Percentiles rank a stretch among this genome's conserved stretches.
phyloP scores from a whole-genome alignment of 169 alveolate species.

The Plasmodium yoelii region DNA sequence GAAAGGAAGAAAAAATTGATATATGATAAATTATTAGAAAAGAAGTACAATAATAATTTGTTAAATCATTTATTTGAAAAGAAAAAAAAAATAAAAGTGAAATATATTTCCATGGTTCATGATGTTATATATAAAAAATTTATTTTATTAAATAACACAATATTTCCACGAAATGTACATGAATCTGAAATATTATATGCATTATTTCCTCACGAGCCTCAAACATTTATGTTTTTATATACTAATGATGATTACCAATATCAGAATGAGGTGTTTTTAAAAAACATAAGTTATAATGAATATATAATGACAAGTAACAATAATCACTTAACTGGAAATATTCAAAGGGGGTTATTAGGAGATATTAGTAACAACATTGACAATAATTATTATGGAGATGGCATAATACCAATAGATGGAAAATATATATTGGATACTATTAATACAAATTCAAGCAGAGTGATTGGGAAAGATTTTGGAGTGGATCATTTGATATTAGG shows the following conservation, averaged over 20 bases:
- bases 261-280: slow-evolving; percentile 52
- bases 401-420: slow-evolving; percentile 2
- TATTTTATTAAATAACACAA: slow-evolving; percentile 45
- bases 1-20: neutral
- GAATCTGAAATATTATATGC: slow-evolving; percentile 51
- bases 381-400: neutral
- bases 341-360: neutral
- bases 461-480: slow-evolving; percentile 48
- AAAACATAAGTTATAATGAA: slow-evolving; percentile 43
- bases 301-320: slow-evolving; percentile 9
- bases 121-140: slow-evolving; percentile 56
- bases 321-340: neutral
- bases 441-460: slow-evolving; percentile 1
- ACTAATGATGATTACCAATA: slow-evolving; percentile 56
- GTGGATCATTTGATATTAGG: slow-evolving; percentile 57
- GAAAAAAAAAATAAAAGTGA: slow-evolving; percentile 39
- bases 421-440: neutral
- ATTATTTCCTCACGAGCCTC: slow-evolving; percentile 53
- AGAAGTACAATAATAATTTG: slow-evolving; percentile 40
- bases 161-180: slow-evolving; percentile 42
- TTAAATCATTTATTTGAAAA: slow-evolving; percentile 21
- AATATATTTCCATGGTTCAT: slow-evolving; percentile 68
- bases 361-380: neutral
- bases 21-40: slow-evolving; percentile 24
- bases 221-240: slow-evolving; percentile 53